Evolutionary conservation across 306 rosid species (phyloP).

Genomic region (Lathyrus tuberosus): DNA sequence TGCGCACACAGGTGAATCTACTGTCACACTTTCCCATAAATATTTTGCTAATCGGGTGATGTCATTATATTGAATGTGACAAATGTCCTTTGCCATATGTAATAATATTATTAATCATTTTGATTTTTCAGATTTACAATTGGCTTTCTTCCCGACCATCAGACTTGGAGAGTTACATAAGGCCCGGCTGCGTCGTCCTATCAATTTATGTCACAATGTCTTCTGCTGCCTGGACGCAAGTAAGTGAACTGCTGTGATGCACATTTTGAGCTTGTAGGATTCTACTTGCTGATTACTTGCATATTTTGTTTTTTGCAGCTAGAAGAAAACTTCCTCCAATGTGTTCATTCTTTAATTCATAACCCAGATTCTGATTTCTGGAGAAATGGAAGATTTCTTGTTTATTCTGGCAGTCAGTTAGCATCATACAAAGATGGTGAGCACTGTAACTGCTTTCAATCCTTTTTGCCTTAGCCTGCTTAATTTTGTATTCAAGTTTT

Average conservation of each 20-base stretch:
- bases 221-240: conserved; percentile 75
- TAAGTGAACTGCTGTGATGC: conserved; percentile 50
- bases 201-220: conserved; percentile 80
- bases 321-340: conserved; percentile 71
- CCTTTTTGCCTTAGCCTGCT: conserved; percentile 4
- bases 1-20: conserved; percentile 72
- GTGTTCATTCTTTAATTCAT: conserved; percentile 60
- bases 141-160: conserved; percentile 94
- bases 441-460: conserved; percentile 30
- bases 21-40: not conserved
- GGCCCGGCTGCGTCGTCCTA: conserved; percentile 91
- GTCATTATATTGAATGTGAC: conserved; percentile 15
- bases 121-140: conserved; percentile 56
- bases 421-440: conserved; percentile 87
- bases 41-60: not conserved
- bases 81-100: not conserved
- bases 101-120: not conserved
- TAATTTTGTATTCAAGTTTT: conserved; percentile 16
- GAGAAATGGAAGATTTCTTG: conserved; percentile 90
- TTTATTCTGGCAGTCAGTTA: conserved; percentile 69
- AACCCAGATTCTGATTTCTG: conserved; percentile 69
- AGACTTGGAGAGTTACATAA: conserved; percentile 92
- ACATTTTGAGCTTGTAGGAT: conserved; percentile 9
- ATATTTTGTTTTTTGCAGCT: conserved; percentile 55
- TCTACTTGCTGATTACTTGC: conserved; percentile 45